phyloP scores from a whole-genome alignment of 495 filamentous ascomycete genomes.

The Daldinia bambusicola region DNA sequence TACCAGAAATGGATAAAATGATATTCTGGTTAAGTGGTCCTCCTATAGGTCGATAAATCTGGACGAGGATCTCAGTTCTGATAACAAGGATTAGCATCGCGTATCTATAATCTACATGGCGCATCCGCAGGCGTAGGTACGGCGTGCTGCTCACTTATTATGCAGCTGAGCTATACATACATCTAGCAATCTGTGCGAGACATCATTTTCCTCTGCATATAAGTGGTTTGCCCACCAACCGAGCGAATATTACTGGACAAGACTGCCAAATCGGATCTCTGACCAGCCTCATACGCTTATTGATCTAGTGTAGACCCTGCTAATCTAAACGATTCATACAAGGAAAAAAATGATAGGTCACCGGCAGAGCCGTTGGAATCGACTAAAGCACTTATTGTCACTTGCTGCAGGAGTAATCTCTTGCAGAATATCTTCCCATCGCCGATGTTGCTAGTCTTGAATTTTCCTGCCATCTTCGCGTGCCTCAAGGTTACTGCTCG shows the following conservation, averaged over 20 bases:
- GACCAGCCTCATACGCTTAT: conserved; percentile 16
- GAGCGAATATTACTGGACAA: conserved; percentile 15
- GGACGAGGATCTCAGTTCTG: conserved; percentile 14
- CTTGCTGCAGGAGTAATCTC: not conserved
- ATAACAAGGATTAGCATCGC: conserved; percentile 23
- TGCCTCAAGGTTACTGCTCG: conserved; percentile 21
- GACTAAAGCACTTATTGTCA: conserved; percentile 17
- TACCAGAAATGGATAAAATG: not conserved
- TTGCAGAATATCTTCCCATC: conserved; percentile 2
- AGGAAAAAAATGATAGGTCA: conserved; percentile 35
- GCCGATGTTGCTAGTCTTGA: conserved; percentile 17
- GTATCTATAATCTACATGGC: conserved; percentile 41
- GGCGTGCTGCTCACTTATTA: conserved; percentile 20
- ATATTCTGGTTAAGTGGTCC: not conserved
- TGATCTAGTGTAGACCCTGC: conserved; percentile 29
- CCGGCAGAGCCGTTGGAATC: conserved; percentile 23
- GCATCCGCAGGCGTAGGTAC: conserved; percentile 24
- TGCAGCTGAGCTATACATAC: conserved; percentile 22
- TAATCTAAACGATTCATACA: conserved; percentile 25
- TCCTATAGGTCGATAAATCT: not conserved
- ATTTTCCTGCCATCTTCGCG: conserved; percentile 4
- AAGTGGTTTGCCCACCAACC: conserved; percentile 31
- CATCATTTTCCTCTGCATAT: conserved; percentile 38
- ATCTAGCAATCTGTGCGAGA: conserved; percentile 34
- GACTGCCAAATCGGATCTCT: conserved; percentile 37